Evolutionary conservation across 495 filamentous ascomycete genomes (phyloP), one percentile per base, ranked within the genome.

Genomic region (Parathielavia appendiculata): DNA sequence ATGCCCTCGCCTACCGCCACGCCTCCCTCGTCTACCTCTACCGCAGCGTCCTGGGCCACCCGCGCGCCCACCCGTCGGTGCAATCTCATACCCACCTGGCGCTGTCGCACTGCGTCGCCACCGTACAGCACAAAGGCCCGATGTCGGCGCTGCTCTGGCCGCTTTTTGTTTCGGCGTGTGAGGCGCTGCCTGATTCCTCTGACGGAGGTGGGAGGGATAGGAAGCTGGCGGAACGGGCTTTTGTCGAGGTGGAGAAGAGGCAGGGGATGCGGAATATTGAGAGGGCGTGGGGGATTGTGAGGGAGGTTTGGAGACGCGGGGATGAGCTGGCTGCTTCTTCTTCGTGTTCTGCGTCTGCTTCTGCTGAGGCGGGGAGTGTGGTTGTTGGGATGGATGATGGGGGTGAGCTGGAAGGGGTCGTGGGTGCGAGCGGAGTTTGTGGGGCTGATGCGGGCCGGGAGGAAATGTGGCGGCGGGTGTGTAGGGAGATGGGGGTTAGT

Each of bases 211-310:
- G 26, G 26, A 30, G 26, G 26, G 26, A 30, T 30, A 30, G 26
- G 26, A 30, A 30, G 4, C 67, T 83, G 10, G 79, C 81, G 1
- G 61, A 66, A 14, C 66, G 66, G 23, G 76, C 78, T 3, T 85
- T 83, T 57, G 63, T 59, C 1, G 76, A 76, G 36, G 71, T 82
- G 1, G 74, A 77, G 34, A 72, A 66, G 54, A 61, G 81, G 32
- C 82, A 85, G 61, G 82, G 82, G 32, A 85, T 85, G 82, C 78
- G 71, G 56, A 85, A 84, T 65, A 83, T 85, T 53, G 76, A 75
- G 46, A 68, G 79, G 52, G 79, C 80, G 14, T 81, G 82, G 79
- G 76, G 76, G 44, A 76, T 85, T 26, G 73, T 81, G 16, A 65
- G 78, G 60, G 81, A 83, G 63, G 77, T 85, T 16, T 85, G 82